Evolutionary conservation across 2,329 filamentous ascomycete genomes (phyloP), one percentile per base, ranked within the genome.

Genomic region (Spiromastix sp.): DNA sequence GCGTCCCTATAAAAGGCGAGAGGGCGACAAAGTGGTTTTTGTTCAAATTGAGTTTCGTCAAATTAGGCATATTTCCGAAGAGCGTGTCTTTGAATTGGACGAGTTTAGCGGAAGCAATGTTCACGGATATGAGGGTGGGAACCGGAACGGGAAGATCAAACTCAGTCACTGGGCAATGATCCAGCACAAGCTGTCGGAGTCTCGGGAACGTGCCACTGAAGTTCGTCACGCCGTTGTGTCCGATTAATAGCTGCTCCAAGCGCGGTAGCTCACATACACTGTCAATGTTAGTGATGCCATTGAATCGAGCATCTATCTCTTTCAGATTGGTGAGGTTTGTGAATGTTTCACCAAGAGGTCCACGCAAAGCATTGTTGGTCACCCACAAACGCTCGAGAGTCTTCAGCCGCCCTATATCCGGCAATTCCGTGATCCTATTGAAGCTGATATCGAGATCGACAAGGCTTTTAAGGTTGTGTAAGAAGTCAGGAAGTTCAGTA

Each of bases 371-470:
- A 60, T 98, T 98, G 63, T 98, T 98, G 2, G 91, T 96, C 47
- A 94, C 89, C 64, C 91, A 85, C 19, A 98, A 72, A 44, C 87
- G 79, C 59, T 96, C 91, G 24, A 98, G 64, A 36, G 79, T 84
- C 39, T 71, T 76, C 39, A 98, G 63, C 37, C 77, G 76, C 5
- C 86, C 85, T 45, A 98, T 83, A 43, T 79, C 77, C 1, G 87
- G 86, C 5, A 98, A 64, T 36, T 67, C 73, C 8, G 74, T 74
- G 42, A 98, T 94, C 26, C 79, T 75, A 55, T 98, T 98, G 72
- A 98, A 98, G 56, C 89, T 96, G 53, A 98, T 77, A 51, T 98
- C 91, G 26, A 98, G 73, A 54, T 98, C 89, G 9, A 94, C 83
- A 30, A 98, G 64, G 28, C 81, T 86, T 45, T 77, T 77, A 13